phyloP scores from a whole-genome alignment of 140 eudicot species.

The Stevia rebaudiana region DNA sequence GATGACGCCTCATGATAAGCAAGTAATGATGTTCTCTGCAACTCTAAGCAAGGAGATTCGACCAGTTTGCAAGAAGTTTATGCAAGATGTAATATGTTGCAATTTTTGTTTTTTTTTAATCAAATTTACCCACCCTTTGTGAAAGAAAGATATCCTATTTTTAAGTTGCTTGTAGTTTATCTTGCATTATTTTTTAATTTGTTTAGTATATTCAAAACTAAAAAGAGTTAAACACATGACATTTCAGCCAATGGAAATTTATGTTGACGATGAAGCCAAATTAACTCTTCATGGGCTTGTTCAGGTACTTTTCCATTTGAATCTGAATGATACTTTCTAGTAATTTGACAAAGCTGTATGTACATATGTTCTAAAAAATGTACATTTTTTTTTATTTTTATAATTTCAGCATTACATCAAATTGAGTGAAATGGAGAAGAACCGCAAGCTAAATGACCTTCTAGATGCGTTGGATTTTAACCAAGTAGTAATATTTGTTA shows the following conservation, averaged over 20 bases:
- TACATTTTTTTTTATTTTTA: background rate
- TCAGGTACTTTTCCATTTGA: conserved; percentile 35
- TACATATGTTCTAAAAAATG: background rate
- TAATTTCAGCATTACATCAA: conserved; percentile 87
- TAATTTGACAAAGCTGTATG: background rate
- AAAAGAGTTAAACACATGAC: background rate
- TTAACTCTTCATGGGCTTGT: conserved; percentile 69
- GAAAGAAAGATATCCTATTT: background rate
- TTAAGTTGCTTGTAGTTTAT: background rate
- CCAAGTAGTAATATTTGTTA: conserved; percentile 90
- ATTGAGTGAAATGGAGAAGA: conserved; percentile 79
- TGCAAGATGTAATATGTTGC: conserved; percentile 80
- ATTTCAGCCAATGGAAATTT: conserved; percentile 74
- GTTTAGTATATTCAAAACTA: background rate
- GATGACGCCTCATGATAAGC: conserved; percentile 85
- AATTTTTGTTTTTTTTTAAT: background rate
- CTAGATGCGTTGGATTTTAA: conserved; percentile 91
- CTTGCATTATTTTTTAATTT: background rate
- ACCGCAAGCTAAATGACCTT: conserved; percentile 84
- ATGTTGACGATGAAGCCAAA: conserved; percentile 70
- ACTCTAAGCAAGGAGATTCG: conserved; percentile 89
- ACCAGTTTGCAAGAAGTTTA: conserved; percentile 95
- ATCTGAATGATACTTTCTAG: background rate
- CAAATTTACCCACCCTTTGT: background rate
- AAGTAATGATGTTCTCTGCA: conserved; percentile 95